Percentiles rank a stretch among this genome's conserved stretches.
phyloP scores from a whole-genome alignment of 495 filamentous ascomycete species.

The Daldinia caldariorum region DNA sequence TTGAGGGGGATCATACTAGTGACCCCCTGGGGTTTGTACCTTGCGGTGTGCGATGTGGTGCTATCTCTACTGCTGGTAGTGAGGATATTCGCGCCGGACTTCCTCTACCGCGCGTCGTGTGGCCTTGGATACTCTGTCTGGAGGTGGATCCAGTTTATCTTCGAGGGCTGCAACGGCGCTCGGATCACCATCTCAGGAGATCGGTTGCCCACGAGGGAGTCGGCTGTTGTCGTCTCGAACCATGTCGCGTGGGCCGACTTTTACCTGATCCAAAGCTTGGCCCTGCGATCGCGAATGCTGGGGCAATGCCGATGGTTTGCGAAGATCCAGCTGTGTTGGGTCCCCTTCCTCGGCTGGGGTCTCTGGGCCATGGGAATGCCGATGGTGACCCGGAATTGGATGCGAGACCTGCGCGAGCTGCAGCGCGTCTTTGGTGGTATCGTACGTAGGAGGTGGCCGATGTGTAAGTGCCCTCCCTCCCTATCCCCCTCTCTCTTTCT shows the following conservation, averaged over 20 bases:
- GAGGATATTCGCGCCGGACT: constrained; percentile 56
- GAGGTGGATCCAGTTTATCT: constrained; percentile 63
- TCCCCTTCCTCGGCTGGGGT: constrained; percentile 68
- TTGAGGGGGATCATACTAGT: constrained; percentile 57
- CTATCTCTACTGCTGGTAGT: constrained; percentile 63
- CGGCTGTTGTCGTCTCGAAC: constrained; percentile 66
- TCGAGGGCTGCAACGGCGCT: constrained; percentile 59
- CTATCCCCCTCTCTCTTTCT: no score
- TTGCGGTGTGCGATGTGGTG: constrained; percentile 60
- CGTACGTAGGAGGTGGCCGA: constrained; percentile 58
- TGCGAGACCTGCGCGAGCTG: constrained; percentile 62
- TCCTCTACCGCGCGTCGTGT: constrained; percentile 61
- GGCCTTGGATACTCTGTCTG: constrained; percentile 60
- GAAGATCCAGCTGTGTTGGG: constrained; percentile 63
- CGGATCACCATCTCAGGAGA: constrained; percentile 62
- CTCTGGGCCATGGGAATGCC: constrained; percentile 71
- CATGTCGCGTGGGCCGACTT: constrained; percentile 69
- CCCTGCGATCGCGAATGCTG: constrained; percentile 63
- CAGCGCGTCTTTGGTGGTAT: constrained; percentile 63
- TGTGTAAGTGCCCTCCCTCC: constrained; percentile 54
- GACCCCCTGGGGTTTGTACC: constrained; percentile 60
- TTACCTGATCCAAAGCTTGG: constrained; percentile 67
- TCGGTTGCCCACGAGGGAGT: constrained; percentile 57
- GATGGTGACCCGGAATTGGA: constrained; percentile 66
- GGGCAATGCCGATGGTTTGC: constrained; percentile 66